Conservation (phyloP, 768 basidiomycete species). For the Postia placenta region DNA sequence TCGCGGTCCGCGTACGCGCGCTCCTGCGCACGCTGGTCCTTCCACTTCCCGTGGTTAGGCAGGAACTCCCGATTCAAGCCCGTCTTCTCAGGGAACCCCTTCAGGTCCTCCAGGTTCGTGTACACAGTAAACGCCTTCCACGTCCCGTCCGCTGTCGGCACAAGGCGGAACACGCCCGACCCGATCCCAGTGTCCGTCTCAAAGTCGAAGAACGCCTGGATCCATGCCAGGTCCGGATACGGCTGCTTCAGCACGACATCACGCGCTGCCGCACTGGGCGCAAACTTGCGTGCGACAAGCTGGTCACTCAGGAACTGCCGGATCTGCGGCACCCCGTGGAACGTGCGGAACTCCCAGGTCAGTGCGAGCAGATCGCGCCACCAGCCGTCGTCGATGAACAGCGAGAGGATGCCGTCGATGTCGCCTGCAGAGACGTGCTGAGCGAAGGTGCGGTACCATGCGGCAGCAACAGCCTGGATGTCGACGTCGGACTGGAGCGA, state of each 20-base stretch:
- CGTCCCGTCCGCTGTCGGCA: conserved; percentile 33
- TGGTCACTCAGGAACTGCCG: conserved; percentile 21
- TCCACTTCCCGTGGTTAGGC: conserved; percentile 37
- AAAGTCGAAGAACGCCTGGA: conserved; percentile 34
- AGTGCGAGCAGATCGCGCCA: conserved; percentile 29
- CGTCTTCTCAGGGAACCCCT: conserved; percentile 36
- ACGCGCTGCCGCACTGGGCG: too few relatives aligned
- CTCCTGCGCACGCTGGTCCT: conserved; percentile 30
- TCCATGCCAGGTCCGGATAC: conserved; percentile 23
- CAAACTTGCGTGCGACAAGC: conserved; percentile 14
- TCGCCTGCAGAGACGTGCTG: conserved; percentile 27
- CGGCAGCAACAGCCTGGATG: conserved; percentile 26
- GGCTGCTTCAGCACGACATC: conserved; percentile 14
- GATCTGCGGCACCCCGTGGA: conserved; percentile 27
- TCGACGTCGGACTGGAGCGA: conserved; percentile 25
- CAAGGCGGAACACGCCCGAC: conserved; percentile 39
- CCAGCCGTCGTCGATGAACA: conserved; percentile 27
- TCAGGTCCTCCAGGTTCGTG: conserved; percentile 48
- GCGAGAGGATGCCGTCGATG: conserved; percentile 28
- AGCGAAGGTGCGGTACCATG: conserved; percentile 38
- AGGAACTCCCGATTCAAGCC: conserved; percentile 27
- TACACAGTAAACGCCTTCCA: conserved; percentile 46
- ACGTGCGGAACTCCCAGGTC: conserved; percentile 35
- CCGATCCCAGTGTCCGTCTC: conserved; percentile 33
- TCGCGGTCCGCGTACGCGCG: conserved; percentile 37